Evolutionary conservation across 2,329 filamentous ascomycete genomes (phyloP).

Genomic region (Talaromyces sp.): DNA sequence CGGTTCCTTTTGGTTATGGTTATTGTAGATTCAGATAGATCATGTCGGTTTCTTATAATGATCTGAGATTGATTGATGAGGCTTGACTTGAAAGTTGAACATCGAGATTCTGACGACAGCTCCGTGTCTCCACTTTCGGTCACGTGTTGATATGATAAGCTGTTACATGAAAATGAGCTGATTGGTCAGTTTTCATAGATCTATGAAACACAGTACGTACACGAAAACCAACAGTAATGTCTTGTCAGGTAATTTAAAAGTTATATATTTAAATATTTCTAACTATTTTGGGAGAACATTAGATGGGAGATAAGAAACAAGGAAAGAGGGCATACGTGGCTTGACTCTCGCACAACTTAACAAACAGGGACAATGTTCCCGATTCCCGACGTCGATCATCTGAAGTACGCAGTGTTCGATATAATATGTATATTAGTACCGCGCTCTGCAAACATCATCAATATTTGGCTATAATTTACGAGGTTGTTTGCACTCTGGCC

Average conservation of each 20-base stretch:
- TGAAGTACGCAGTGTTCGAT: too few species aligned
- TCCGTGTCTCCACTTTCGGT: background rate
- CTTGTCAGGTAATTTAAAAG: background rate
- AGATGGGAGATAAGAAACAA: too few species aligned
- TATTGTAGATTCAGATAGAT: background rate
- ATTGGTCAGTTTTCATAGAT: background rate
- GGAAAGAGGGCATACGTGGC: too few species aligned
- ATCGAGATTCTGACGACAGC: background rate
- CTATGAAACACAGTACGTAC: background rate
- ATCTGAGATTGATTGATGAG: background rate
- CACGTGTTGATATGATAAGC: slow-evolving; percentile 9
- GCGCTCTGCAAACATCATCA: too few species aligned
- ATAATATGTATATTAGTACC: too few species aligned
- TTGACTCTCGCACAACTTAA: too few species aligned
- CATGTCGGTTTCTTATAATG: background rate
- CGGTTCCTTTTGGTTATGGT: background rate
- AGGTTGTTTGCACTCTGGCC: too few species aligned
- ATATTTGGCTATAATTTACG: too few species aligned
- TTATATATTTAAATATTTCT: too few species aligned
- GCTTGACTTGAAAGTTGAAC: background rate
- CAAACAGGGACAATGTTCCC: too few species aligned
- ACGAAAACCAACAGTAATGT: background rate
- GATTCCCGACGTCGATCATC: too few species aligned
- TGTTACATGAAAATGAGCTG: background rate
- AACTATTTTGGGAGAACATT: too few species aligned